A percentile compares a stretch with the other conserved stretches of the same genome.
Conservation (phyloP, 768 basidiomycete genomes). For the Clitopilus hobsonii region DNA sequence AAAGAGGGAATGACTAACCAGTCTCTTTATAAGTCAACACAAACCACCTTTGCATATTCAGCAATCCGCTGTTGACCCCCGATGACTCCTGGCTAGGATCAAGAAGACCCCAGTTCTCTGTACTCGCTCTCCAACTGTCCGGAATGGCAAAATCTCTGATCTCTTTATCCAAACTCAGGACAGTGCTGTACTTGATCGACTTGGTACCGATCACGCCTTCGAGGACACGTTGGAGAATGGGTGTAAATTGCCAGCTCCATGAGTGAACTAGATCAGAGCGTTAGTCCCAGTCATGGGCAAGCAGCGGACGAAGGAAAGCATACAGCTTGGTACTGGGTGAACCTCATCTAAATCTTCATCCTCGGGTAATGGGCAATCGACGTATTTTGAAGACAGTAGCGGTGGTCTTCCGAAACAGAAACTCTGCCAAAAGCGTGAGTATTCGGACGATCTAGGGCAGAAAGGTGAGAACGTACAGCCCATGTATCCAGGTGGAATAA, state of each 20-base stretch:
- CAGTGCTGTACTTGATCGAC: slow-evolving; percentile 42
- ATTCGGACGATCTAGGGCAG: neutral
- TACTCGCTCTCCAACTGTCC: slow-evolving; percentile 34
- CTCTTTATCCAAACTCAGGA: slow-evolving; percentile 55
- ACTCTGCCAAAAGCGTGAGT: slow-evolving; percentile 34
- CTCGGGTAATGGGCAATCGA: slow-evolving; percentile 53
- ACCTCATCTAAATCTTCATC: slow-evolving; percentile 31
- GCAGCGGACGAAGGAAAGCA: slow-evolving; percentile 12
- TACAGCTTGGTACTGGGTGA: slow-evolving; percentile 38
- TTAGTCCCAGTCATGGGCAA: neutral
- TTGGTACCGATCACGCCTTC: slow-evolving; percentile 47
- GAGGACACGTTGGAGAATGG: slow-evolving; percentile 47
- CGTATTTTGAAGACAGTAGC: slow-evolving; percentile 42
- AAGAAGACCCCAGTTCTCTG: slow-evolving; percentile 11
- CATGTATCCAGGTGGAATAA: slow-evolving; percentile 61
- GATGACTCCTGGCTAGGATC: slow-evolving; percentile 4
- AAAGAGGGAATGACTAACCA: slow-evolving; percentile 24
- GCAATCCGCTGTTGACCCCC: neutral
- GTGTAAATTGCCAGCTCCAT: slow-evolving; percentile 54
- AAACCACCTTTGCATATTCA: slow-evolving; percentile 38
- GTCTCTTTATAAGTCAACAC: slow-evolving; percentile 45
- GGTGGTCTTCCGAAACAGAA: slow-evolving; percentile 60
- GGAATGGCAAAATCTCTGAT: slow-evolving; percentile 60
- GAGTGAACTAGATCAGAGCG: slow-evolving; percentile 36
- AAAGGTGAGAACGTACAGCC: slow-evolving; percentile 33